These are phyloP conservation scores for Arabidopsis suecica DNA, from an alignment of 345 rosid genomes.

Conservation along the genomic window DNA sequence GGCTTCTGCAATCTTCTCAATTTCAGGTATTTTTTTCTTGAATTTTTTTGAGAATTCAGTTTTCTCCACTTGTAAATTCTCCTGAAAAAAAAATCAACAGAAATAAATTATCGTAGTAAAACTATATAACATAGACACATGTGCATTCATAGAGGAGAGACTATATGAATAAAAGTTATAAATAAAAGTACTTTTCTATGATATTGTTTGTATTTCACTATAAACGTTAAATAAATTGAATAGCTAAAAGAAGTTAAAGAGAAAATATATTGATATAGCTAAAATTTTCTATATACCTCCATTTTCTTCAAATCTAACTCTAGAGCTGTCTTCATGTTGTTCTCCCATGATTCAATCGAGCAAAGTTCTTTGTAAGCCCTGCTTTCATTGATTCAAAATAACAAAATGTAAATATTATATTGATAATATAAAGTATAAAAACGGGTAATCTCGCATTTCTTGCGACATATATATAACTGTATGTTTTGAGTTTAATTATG, in stretches of 20 bases:
- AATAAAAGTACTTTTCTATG: no score
- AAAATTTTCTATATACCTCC: constrained; percentile 55
- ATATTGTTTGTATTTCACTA: no score
- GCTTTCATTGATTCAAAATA: constrained; percentile 3
- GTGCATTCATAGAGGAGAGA: no score
- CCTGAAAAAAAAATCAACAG: constrained; percentile 46
- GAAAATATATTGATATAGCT: not conserved
- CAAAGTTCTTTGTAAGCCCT: constrained; percentile 69
- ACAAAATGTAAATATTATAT: not conserved
- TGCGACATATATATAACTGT: not conserved
- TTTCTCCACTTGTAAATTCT: constrained; percentile 62
- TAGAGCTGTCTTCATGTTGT: constrained; percentile 55
- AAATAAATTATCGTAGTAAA: no score
- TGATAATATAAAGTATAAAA: not conserved
- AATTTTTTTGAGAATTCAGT: constrained; percentile 59
- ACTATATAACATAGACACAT: no score
- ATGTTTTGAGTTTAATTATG: not conserved
- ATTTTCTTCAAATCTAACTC: constrained; percentile 58
- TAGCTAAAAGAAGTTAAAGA: not conserved
- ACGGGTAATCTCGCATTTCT: not conserved
- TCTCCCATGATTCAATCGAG: constrained; percentile 67
- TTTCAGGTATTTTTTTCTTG: constrained; percentile 63
- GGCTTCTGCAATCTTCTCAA: constrained; percentile 66
- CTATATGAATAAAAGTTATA: no score
- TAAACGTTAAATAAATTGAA: no score